Conservation (phyloP, 2,329 filamentous ascomycete species). For the Aspergillus sp. region DNA sequence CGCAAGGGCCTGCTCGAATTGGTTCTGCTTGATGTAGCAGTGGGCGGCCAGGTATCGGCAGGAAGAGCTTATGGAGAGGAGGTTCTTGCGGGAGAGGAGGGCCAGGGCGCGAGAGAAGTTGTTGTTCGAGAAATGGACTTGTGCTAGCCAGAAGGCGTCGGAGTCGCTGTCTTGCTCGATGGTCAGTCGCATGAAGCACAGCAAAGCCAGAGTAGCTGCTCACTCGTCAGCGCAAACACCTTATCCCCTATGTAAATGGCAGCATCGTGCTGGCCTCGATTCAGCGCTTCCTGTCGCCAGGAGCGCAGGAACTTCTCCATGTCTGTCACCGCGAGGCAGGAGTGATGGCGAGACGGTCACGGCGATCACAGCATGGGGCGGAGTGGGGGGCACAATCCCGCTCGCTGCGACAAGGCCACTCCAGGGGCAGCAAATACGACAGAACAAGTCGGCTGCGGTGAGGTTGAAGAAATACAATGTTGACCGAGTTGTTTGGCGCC, state of each 20-base stretch:
- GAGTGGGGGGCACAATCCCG: too few relatives aligned
- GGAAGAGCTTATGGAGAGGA: conserved; percentile 70
- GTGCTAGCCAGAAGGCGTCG: conserved; percentile 96
- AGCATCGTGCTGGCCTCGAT: conserved; percentile 92
- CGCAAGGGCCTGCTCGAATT: conserved; percentile 77
- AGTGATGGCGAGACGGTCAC: background rate
- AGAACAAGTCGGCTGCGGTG: too few relatives aligned
- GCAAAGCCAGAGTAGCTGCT: too few relatives aligned
- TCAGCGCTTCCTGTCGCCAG: conserved; percentile 91
- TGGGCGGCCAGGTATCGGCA: conserved; percentile 90
- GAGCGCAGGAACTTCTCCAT: conserved; percentile 93
- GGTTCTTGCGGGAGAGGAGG: conserved; percentile 73
- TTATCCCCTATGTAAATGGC: conserved; percentile 98
- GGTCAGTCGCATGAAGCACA: background rate
- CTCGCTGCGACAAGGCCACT: too few relatives aligned
- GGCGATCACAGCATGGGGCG: background rate
- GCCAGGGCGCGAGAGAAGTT: conserved; percentile 89
- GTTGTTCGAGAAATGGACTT: conserved; percentile 90
- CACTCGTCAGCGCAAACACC: conserved; percentile 85
- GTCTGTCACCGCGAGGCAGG: background rate
- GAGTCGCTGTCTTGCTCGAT: conserved; percentile 65
- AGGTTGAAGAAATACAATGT: too few relatives aligned
- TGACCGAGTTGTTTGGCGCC: too few relatives aligned
- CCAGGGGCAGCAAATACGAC: too few relatives aligned
- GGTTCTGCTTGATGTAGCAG: conserved; percentile 84